A percentile compares a stretch with the other conserved stretches of the same genome.
Evolutionary conservation across 2,329 filamentous ascomycete genomes (phyloP).

Genomic region (Paraconiothyrium sp.): DNA sequence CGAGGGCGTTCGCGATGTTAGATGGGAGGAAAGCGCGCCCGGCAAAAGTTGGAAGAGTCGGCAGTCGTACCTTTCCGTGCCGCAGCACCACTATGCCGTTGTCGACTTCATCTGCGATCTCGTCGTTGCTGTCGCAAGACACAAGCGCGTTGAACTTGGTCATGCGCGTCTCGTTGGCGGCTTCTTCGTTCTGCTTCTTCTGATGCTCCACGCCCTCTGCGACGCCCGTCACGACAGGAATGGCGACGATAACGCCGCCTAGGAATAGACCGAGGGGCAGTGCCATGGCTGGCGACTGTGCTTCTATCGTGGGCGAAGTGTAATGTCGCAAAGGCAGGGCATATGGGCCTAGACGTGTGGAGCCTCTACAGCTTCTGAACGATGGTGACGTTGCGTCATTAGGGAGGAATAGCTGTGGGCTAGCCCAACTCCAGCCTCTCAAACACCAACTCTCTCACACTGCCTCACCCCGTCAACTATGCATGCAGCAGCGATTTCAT

Average conservation of each 20-base stretch:
- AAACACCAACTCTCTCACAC: background rate
- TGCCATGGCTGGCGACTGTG: background rate
- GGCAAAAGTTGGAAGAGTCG: slow-evolving; percentile 1
- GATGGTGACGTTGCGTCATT: slow-evolving; percentile 1
- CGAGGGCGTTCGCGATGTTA: background rate
- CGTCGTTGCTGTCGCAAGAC: slow-evolving; percentile 49
- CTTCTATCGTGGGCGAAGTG: background rate
- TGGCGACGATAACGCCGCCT: slow-evolving; percentile 53
- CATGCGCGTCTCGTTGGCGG: slow-evolving; percentile 60
- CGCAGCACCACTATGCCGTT: slow-evolving; percentile 56
- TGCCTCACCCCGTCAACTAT: background rate
- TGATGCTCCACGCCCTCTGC: slow-evolving; percentile 61
- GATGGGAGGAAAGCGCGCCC: slow-evolving; percentile 15
- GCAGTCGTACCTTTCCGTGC: slow-evolving; percentile 54
- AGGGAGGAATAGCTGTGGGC: background rate
- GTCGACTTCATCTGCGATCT: slow-evolving; percentile 51
- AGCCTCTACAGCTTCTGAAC: background rate
- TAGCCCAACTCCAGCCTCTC: background rate
- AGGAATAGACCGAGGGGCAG: slow-evolving; percentile 46
- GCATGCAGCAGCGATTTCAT: background rate
- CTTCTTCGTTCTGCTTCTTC: slow-evolving; percentile 60
- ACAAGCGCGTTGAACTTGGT: slow-evolving; percentile 62
- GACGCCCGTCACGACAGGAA: slow-evolving; percentile 61
- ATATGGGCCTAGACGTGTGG: background rate
- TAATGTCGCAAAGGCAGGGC: background rate